Evolutionary conservation across 2,329 filamentous ascomycete species (phyloP), one percentile per base, ranked within the genome.

Genomic region (Diaporthe batatas): DNA sequence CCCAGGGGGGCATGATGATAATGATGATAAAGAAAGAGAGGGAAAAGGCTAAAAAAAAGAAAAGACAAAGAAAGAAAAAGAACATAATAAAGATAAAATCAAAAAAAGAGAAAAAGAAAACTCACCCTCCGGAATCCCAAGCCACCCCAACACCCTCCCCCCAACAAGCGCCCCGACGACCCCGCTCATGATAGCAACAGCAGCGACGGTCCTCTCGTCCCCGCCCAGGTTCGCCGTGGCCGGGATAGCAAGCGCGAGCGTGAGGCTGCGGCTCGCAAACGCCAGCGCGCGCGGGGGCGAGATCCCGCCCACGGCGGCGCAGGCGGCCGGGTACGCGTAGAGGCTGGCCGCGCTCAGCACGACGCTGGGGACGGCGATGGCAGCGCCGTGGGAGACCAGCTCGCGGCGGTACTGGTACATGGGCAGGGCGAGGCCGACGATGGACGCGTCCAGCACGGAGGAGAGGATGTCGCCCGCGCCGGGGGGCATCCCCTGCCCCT

Each of bases 361-460:
- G 6, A 90, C 77, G 75, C 86, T 89, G 2, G 89, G 89, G 2
- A 88, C 78, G 6, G 88, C 80, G 71, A 91, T 90, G 53, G 86
- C 84, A 53, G 87, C 21, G 82, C 79, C 29, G n/a, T n/a, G n/a
- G n/a, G n/a, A n/a, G n/a, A 82, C 82, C 18, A 91, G 83, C 80
- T 91, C 88, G 51, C 85, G 83, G 3, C 89, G 86, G 80, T 90
- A 90, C 71, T 87, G 86, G 78, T 87, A 91, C 88, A 91, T 91
- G 0, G 89, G 89, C 23, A 91, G 80, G 2, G 89, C 89, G 3
- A 91, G 84, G 1, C 88, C 84, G 0, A 91, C 87, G 75, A 91
- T 91, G 74, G 84, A 85, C 8, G 88, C 88, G 76, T 91, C 89
- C 2, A 91, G 84, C 7, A 87, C 79, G 54, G 85, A 87, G 74